Evolutionary conservation across 495 filamentous ascomycete genomes (phyloP), one percentile per base, ranked within the genome.

Genomic region (Hypoxylon fuscum): DNA sequence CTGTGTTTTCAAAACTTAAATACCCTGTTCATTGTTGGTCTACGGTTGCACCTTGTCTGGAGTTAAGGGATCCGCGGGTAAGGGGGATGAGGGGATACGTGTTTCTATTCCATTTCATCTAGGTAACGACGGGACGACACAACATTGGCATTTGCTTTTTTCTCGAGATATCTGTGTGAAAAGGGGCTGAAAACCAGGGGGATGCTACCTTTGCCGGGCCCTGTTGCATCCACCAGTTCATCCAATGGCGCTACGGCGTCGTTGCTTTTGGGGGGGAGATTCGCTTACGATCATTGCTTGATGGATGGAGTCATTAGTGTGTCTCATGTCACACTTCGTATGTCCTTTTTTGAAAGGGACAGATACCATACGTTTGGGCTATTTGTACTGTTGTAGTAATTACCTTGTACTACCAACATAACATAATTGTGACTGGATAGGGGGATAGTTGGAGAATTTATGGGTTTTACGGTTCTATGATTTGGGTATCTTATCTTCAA

Each of bases 51-150:
- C 37, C 3, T 25, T 37, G 43, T 43, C 20, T 22, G 58, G 50
- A 62, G 44, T 62, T 35, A 22, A 20, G 23, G 47, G 14, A 23
- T 23, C 7, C 22, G 38, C 22, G 45, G 41, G 21, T 22, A 17
- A 37, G 23, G 53, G 15, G 14, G 40, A 27, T 17, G 2, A 21
- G 21, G 25, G 11, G 7, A 14, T 41, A 41, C 22, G 9, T 54
- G 59, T 53, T 31, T 53, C 2, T 47, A 8, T 50, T 20, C 57
- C 44, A 12, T 29, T 50, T 55, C 32, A n/a, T n/a, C n/a, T n/a
- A n/a, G n/a, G n/a, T 66, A 56, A 66, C 62, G 62, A 66, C 55
- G 55, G 46, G 34, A 66, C 23, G 62, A 66, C 45, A 60, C 20
- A 46, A 41, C 21, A 46, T 55, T 40, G 44, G 21, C 43, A 29